Conservation (phyloP, 345 rosid genomes). For the Eucalyptus leucophloia region DNA sequence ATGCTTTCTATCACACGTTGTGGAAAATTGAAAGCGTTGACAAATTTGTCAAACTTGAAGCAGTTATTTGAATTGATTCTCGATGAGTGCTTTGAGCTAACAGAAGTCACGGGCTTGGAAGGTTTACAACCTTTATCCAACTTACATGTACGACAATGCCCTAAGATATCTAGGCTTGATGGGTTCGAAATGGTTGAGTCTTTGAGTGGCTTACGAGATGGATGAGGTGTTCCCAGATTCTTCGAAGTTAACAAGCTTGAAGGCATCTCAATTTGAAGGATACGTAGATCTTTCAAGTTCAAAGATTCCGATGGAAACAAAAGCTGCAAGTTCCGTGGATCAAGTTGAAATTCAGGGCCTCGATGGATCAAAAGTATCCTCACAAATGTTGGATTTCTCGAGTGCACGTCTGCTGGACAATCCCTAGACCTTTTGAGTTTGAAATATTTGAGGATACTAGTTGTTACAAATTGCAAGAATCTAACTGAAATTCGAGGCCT, state of each 20-base stretch:
- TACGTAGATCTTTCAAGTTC: neutral
- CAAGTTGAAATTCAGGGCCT: neutral
- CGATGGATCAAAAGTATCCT: neutral
- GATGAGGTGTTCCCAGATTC: neutral
- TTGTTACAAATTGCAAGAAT: neutral
- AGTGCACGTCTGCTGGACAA: neutral
- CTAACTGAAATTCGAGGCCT: neutral
- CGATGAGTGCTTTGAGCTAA: neutral
- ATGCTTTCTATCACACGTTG: neutral
- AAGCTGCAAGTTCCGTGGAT: neutral
- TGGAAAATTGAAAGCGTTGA: neutral
- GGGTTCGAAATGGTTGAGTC: neutral
- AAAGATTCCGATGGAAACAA: neutral
- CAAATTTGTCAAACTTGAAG: neutral
- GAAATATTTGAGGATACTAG: neutral
- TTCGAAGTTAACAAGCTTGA: neutral
- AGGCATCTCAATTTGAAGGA: neutral
- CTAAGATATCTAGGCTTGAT: neutral
- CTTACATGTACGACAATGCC: neutral
- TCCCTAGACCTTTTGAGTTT: neutral
- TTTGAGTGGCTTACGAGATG: neutral
- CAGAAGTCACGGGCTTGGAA: neutral
- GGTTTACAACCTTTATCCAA: neutral
- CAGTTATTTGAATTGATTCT: neutral
- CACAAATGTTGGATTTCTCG: neutral